These are phyloP conservation scores for Heritiera littoralis DNA, from an alignment of 345 rosid genomes.

Conservation along the genomic window DNA sequence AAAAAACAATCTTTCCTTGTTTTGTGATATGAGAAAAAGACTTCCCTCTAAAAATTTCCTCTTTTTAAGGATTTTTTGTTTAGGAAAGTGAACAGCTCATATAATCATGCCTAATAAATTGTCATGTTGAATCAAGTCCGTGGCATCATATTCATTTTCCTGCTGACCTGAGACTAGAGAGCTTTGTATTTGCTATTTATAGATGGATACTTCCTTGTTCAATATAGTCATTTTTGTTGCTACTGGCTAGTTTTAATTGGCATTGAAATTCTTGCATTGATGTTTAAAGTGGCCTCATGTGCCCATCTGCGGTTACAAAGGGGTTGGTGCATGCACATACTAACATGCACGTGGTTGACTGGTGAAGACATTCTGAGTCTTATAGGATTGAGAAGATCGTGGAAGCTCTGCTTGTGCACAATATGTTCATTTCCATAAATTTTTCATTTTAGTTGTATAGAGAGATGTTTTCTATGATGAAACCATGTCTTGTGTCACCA, in stretches of 20 bases:
- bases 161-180: not conserved
- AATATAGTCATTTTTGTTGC: no score
- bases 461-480: not conserved
- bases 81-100: not conserved
- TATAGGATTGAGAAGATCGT: not conserved
- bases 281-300: not conserved
- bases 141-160: constrained; percentile 3
- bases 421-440: not conserved
- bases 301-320: not conserved
- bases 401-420: not conserved
- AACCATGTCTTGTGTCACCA: not conserved
- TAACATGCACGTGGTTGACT: not conserved
- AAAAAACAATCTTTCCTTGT: not conserved
- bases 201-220: not conserved
- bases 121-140: not conserved
- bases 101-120: not conserved
- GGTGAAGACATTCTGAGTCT: not conserved
- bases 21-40: no score
- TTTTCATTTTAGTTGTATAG: not conserved
- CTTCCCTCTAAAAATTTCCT: not conserved
- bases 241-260: no score
- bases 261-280: not conserved
- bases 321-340: not conserved
- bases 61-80: not conserved
- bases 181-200: not conserved